A percentile compares a stretch with the other conserved stretches of the same genome.
phyloP scores from a whole-genome alignment of 108 stramenopile genomes.

The Heterococcus sp. region DNA sequence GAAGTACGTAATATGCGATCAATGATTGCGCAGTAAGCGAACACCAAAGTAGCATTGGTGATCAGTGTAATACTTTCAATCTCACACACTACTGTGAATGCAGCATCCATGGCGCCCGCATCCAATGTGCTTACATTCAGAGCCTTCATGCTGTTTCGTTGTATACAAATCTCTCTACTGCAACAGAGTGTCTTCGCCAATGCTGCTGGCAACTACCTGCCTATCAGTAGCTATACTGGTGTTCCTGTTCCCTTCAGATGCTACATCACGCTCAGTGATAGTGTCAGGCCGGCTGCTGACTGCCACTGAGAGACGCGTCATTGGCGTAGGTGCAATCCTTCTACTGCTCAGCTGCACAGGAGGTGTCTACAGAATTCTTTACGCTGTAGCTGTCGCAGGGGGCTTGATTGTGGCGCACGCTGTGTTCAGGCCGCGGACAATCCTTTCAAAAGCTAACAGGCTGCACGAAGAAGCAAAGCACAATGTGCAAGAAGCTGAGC shows the following conservation, averaged over 20 bases:
- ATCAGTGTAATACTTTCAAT: neutral
- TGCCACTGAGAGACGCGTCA: neutral
- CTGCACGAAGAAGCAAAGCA: conserved; percentile 5
- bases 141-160: neutral
- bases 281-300: neutral
- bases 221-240: neutral
- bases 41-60: too few relatives aligned
- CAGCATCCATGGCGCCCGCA: neutral
- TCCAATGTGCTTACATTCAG: neutral
- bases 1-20: too few relatives aligned
- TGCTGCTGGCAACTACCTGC: neutral
- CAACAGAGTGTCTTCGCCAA: neutral
- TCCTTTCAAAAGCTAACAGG: neutral
- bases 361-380: neutral
- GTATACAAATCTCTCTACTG: neutral
- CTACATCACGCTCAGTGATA: neutral
- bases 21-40: too few relatives aligned
- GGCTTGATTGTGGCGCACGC: neutral
- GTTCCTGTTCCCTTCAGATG: neutral
- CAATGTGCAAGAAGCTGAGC: too few relatives aligned
- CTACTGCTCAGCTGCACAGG: neutral
- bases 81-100: neutral
- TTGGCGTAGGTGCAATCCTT: neutral
- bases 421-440: conserved; percentile 3
- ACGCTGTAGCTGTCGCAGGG: neutral